A percentile compares a stretch with the other conserved stretches of the same genome.
Conservation (phyloP, 2,329 filamentous ascomycete genomes). For the Colletotrichum euphorbiae region DNA sequence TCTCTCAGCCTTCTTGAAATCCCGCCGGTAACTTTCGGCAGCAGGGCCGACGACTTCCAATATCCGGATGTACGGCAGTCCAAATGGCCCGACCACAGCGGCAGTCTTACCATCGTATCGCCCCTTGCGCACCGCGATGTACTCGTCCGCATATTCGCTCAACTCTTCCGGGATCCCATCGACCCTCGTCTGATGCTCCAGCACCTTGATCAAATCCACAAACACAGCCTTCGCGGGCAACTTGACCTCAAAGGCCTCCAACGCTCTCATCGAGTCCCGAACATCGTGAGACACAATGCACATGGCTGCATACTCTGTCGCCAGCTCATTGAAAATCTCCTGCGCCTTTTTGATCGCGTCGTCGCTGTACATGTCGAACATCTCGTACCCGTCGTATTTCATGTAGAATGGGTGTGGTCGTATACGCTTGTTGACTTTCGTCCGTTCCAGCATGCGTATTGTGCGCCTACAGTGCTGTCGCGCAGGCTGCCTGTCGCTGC, state of each 20-base stretch:
- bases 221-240: slow-evolving; percentile 12
- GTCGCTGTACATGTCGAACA: background rate
- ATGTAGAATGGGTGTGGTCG: background rate
- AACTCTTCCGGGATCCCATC: slow-evolving; percentile 2
- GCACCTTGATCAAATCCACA: slow-evolving; percentile 29
- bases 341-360: background rate
- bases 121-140: slow-evolving; percentile 9
- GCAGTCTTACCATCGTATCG: slow-evolving; percentile 8
- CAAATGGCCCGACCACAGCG: background rate
- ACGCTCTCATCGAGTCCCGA: background rate
- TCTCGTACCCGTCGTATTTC: background rate
- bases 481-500: background rate
- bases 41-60: slow-evolving; percentile 19
- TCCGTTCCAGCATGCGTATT: background rate
- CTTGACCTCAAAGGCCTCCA: background rate
- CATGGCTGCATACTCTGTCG: background rate
- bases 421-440: background rate
- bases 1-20: slow-evolving; percentile 6
- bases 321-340: slow-evolving; percentile 1
- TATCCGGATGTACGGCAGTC: background rate
- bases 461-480: background rate
- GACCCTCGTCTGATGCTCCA: slow-evolving; percentile 26
- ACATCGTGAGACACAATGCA: slow-evolving; percentile 8
- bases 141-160: slow-evolving; percentile 5
- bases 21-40: slow-evolving; percentile 11